phyloP scores from a whole-genome alignment of 805 yeast species.

The Schizosaccharomyces octosporus region DNA sequence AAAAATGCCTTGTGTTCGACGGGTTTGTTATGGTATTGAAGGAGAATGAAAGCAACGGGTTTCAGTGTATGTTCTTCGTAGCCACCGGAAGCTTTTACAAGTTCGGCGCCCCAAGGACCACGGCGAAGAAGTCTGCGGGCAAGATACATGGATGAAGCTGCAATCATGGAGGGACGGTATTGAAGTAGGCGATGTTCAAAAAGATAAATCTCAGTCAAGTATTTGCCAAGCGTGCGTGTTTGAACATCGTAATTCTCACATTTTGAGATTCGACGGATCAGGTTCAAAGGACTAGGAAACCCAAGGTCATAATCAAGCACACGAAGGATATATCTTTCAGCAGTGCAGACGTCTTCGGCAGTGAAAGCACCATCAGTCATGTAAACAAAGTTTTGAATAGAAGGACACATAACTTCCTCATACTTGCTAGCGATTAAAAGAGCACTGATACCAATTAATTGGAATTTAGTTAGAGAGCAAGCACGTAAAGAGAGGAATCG shows the following conservation, averaged over 20 bases:
- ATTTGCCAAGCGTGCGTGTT: constrained; percentile 80
- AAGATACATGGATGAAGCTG: constrained; percentile 83
- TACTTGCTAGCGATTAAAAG: constrained; percentile 84
- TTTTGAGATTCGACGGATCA: constrained; percentile 72
- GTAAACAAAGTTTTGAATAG: constrained; percentile 71
- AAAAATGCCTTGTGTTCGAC: constrained; percentile 79
- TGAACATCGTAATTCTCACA: constrained; percentile 92
- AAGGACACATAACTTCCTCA: constrained; percentile 88
- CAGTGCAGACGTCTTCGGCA: constrained; percentile 56
- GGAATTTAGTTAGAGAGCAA: constrained; percentile 61
- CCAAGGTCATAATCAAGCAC: constrained; percentile 82
- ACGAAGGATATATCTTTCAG: constrained; percentile 80
- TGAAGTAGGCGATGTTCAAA: constrained; percentile 77
- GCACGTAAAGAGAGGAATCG: constrained; percentile 57
- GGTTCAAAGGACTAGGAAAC: constrained; percentile 97
- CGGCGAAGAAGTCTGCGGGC: constrained; percentile 51
- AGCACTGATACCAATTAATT: constrained; percentile 85
- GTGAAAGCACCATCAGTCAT: constrained; percentile 78
- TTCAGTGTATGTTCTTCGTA: constrained; percentile 47
- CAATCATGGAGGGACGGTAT: constrained; percentile 80
- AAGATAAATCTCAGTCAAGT: constrained; percentile 66
- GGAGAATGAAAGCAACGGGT: constrained; percentile 47
- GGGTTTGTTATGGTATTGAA: constrained; percentile 45
- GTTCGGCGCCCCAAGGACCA: constrained; percentile 19
- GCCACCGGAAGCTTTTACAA: constrained; percentile 71